phyloP scores from a whole-genome alignment of 208 protist species.

The Naegleria gruberi region DNA sequence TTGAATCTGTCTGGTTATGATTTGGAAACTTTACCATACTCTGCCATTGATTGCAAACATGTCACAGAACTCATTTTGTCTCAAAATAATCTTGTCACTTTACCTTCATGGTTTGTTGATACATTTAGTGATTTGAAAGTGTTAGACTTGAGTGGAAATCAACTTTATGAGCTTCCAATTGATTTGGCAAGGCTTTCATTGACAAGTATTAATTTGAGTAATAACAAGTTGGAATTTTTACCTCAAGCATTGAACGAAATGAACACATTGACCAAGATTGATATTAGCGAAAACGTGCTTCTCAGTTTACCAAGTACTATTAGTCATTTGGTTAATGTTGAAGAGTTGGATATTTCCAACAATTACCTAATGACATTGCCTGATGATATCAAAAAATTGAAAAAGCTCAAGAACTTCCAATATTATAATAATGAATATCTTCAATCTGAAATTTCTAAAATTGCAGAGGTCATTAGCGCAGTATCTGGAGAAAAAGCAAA shows the following conservation, averaged over 20 bases:
- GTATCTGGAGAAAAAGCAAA: neutral
- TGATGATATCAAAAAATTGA: neutral
- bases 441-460: constrained; percentile 5
- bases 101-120: neutral
- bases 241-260: neutral
- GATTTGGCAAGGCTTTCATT: neutral
- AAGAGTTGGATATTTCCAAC: neutral
- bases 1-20: neutral
- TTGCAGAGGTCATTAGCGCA: neutral
- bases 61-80: neutral
- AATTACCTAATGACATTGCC: neutral
- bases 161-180: neutral
- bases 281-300: neutral
- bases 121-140: neutral
- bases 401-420: neutral
- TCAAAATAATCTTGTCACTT: neutral
- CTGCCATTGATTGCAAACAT: neutral
- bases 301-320: neutral
- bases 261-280: neutral
- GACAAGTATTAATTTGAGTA: neutral
- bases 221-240: constrained; percentile 10
- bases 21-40: neutral
- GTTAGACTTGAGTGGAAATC: neutral
- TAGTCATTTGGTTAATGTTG: neutral
- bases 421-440: neutral